These are phyloP conservation scores for Umbelopsis vinacea DNA, from an alignment of 192 early-diverging fungal species.

Conservation along the genomic window DNA sequence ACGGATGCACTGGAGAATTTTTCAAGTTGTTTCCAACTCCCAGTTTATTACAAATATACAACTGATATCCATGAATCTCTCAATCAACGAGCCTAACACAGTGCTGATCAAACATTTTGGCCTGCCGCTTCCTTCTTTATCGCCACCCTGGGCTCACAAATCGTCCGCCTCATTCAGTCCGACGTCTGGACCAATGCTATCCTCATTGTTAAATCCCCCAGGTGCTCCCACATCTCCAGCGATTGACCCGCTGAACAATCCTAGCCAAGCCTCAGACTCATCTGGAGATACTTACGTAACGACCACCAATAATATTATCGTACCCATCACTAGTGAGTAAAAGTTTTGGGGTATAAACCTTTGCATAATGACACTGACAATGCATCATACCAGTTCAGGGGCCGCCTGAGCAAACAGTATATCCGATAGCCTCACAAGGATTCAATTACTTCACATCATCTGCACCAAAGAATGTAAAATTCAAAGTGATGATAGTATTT, in stretches of 20 bases:
- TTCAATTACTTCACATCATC: slow-evolving; percentile 1
- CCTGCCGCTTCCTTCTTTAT: neutral
- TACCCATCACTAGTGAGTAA: slow-evolving; percentile 7
- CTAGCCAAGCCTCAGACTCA: neutral
- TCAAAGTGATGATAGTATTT: neutral
- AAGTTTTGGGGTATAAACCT: neutral
- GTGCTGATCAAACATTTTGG: neutral
- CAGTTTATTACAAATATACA: neutral
- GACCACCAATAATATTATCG: neutral
- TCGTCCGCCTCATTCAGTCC: neutral
- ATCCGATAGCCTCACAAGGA: slow-evolving; percentile 10
- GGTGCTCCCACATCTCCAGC: neutral
- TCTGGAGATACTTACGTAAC: neutral
- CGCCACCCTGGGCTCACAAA: neutral
- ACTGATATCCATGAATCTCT: neutral
- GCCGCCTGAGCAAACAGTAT: neutral
- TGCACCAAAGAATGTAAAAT: neutral
- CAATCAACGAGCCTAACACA: neutral
- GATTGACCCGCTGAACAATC: neutral
- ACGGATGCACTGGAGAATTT: no score
- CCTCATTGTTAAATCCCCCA: neutral
- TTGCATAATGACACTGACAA: neutral
- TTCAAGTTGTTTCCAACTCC: neutral
- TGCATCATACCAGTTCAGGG: neutral
- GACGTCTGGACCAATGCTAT: neutral